Evolutionary conservation across 2,329 filamentous ascomycete species (phyloP).

Genomic region (Curvularia verruculosa): DNA sequence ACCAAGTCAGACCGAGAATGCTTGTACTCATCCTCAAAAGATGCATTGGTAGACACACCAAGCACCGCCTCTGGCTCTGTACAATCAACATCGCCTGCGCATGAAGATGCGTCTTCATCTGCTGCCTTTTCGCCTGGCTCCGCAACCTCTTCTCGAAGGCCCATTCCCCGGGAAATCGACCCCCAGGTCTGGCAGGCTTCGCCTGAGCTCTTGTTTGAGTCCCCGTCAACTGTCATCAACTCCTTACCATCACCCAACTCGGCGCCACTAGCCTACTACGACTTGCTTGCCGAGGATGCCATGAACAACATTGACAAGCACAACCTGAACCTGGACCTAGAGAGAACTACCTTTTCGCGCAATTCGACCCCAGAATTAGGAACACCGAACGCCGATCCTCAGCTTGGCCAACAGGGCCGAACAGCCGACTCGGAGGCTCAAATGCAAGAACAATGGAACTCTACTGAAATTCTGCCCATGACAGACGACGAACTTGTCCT

Average conservation of each 20-base stretch:
- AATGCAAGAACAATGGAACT: slow-evolving; percentile 37
- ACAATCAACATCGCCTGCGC: slow-evolving; percentile 21
- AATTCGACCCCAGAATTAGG: slow-evolving; percentile 34
- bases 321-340: slow-evolving; percentile 41
- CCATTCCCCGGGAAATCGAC: slow-evolving; percentile 28
- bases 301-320: slow-evolving; percentile 46
- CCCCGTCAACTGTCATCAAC: slow-evolving; percentile 36
- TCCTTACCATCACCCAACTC: slow-evolving; percentile 51
- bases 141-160: slow-evolving; percentile 23
- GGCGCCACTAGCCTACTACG: slow-evolving; percentile 58
- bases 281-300: slow-evolving; percentile 55
- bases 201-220: slow-evolving; percentile 43
- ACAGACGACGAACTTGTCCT: slow-evolving; percentile 48
- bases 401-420: slow-evolving; percentile 14
- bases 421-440: slow-evolving; percentile 7
- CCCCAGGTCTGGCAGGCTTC: slow-evolving; percentile 31
- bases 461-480: slow-evolving; percentile 31
- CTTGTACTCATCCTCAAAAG: slow-evolving; percentile 41
- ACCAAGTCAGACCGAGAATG: slow-evolving; percentile 53
- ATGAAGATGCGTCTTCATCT: slow-evolving; percentile 14
- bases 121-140: slow-evolving; percentile 17
- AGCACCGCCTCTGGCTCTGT: slow-evolving; percentile 21
- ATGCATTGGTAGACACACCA: slow-evolving; percentile 11
- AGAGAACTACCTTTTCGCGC: slow-evolving; percentile 33
- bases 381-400: slow-evolving; percentile 21